These are phyloP conservation scores for Claviceps purpurea DNA, from an alignment of 2,329 filamentous ascomycete genomes.

Conservation along the genomic window DNA sequence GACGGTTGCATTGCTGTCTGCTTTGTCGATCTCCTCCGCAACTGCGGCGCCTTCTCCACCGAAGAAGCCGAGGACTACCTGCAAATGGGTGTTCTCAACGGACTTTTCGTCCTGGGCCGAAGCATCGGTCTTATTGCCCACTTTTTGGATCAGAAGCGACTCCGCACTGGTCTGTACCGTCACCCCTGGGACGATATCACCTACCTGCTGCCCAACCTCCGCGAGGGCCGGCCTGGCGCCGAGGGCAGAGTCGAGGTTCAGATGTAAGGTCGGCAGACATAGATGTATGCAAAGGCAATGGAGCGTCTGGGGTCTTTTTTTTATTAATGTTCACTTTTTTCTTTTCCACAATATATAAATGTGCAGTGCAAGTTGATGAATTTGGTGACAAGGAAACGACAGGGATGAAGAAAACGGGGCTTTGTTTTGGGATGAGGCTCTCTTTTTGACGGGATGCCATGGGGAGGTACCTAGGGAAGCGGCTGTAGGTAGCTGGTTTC, in stretches of 20 bases:
- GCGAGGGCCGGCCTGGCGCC: constrained; percentile 54
- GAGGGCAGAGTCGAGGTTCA: constrained; percentile 86
- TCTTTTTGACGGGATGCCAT: constrained; percentile 15
- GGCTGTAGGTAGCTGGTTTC: constrained; percentile 6
- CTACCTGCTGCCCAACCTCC: constrained; percentile 75
- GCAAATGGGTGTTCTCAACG: constrained; percentile 97
- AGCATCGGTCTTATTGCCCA: constrained; percentile 98
- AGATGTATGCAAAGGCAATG: constrained; percentile 2
- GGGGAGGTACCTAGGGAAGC: constrained; percentile 18
- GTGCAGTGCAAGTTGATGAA: constrained; percentile 19
- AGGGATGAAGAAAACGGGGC: neutral
- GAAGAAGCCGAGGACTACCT: constrained; percentile 99
- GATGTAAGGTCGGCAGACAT: constrained; percentile 34
- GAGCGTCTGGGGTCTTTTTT: constrained; percentile 15
- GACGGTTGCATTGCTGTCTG: constrained; percentile 96
- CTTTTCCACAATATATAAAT: neutral
- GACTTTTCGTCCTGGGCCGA: constrained; percentile 94
- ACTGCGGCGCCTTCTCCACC: constrained; percentile 89
- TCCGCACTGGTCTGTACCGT: constrained; percentile 95
- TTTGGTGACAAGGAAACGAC: constrained; percentile 11
- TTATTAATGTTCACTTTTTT: neutral
- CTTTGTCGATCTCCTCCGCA: constrained; percentile 95
- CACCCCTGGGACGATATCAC: constrained; percentile 99
- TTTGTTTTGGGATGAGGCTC: constrained; percentile 1
- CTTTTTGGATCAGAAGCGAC: constrained; percentile 98